phyloP scores from a whole-genome alignment of 208 protist genomes.

The Jaenimonas drosophilae region DNA sequence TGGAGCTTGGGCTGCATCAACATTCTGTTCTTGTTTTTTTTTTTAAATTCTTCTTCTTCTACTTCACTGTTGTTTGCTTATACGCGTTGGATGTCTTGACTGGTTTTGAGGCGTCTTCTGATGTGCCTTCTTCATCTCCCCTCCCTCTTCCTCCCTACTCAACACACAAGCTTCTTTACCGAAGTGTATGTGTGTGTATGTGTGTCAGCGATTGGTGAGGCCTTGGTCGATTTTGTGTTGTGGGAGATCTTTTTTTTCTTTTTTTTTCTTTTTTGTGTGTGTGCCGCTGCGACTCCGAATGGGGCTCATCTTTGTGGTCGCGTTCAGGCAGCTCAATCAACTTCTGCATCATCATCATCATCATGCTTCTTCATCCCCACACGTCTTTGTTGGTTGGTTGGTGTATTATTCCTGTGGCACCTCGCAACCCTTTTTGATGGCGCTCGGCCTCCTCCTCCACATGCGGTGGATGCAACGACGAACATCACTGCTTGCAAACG shows the following conservation, averaged over 20 bases:
- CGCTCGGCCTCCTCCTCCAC: no score
- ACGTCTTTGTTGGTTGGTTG: no score
- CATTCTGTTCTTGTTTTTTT: slow-evolving; percentile 1
- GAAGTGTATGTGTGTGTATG: no score
- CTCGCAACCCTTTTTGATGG: no score
- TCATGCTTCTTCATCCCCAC: no score
- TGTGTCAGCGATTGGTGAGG: no score
- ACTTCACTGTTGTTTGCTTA: slow-evolving; percentile 1
- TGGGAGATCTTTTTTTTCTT: slow-evolving; percentile 3
- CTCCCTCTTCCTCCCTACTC: not conserved
- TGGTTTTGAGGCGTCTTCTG: no score
- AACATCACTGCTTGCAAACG: no score
- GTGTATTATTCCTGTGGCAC: no score
- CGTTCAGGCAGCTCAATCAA: not conserved
- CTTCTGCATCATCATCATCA: no score
- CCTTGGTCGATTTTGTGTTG: slow-evolving; percentile 1
- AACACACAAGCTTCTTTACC: not conserved
- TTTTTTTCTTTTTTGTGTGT: slow-evolving; percentile 3
- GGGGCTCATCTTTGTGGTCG: not conserved
- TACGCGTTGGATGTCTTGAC: not conserved
- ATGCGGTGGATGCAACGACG: no score
- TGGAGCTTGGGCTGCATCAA: not conserved
- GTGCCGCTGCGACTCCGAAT: not conserved
- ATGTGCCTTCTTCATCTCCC: not conserved
- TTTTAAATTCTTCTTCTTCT: slow-evolving; percentile 6